Base-by-base conservation (phyloP, 176 grass and related monocot species). In the Carex littledalei region DNA sequence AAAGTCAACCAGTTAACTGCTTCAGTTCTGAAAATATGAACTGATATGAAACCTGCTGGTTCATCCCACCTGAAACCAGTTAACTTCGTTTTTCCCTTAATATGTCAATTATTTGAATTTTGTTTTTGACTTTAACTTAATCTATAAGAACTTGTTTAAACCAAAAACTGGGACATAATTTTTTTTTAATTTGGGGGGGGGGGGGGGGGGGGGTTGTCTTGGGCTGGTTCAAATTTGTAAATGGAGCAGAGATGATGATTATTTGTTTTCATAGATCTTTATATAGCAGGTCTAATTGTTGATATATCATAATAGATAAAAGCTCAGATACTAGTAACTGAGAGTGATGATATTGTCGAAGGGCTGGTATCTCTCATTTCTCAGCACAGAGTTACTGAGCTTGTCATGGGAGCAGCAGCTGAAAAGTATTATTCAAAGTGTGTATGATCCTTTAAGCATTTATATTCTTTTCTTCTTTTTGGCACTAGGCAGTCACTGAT, bases 351-450 rank as follows among this genome's bases (percentile, higher is more conserved):
- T 85, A 84, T 97, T 31, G 80, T 84, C 20, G 18, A 89, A 59
- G 94, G 91, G 73, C 34, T 94, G 58, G 73, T 97, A 34, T 71
- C 86, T 31, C 67, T 97, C 78, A 88, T 97, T 53, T 74, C 92
- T 35, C 50, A 85, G 74, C 86, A 79, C 77, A 31, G 63, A 54
- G 70, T 93, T 78, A 88, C 92, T 41, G 63, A 55, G 2, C 87
- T 97, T 88, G 90, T 94, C 69, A 92, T 94, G 90, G 94, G 94
- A 16, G 90, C 89, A 75, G 90, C 89, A 56, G 84, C 85, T 49
- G 87, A 94, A 60, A 94, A 90, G 69, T 66, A 91, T 43, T 92
- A 90, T 73, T 85, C 90, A 75, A 94, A 87, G 92, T 97, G 89
- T 53, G 86, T 76, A 31, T 22, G 73, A 31, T 64, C 81, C 49